Evolutionary conservation across 257 asterid species (phyloP), one percentile per base, ranked within the genome.

Genomic region (Nicotiana paniculata): DNA sequence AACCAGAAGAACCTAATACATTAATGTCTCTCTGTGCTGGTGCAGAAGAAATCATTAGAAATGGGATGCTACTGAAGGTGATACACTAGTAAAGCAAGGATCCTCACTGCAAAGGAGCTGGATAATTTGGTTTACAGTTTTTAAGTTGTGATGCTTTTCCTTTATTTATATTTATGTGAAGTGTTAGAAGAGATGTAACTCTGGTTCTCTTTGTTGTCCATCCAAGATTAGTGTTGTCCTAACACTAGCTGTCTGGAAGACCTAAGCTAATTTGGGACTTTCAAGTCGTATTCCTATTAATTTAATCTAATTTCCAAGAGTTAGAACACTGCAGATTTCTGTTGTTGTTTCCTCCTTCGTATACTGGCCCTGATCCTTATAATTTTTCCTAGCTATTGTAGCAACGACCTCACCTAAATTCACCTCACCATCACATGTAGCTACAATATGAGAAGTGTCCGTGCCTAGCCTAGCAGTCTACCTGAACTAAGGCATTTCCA

Each of bases 71-170:
- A 18, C 55, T 11, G 55, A 30, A 68, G 55, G 32, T 37, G 77
- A 68, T 37, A 4, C 32, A 37, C 18, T 37, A 55, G 54, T 37
- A 68, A 37, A 68, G 55, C 77, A 39, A n/a, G 57, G 57, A 10
- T 21, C 77, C 35, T 39, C 58, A 43, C 43, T 70, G 58, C 58
- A 39, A 70, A 70, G 58, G 58, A 70, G 46, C 55, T 18, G 77
- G 77, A 35, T 68, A 35, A 67, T 67, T 67, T 33, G 35, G 76
- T 67, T 67, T 17, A 67, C 76, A 67, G 76, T 67, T 67, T 67
- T 33, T 33, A 32, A 68, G 15, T 68, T 35, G 16, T 33, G 74
- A 16, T 66, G 46, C 0, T 3, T 32, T 16, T 7, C 4, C 10
- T 32, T 66, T 3, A 33, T 33, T 65, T 66, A 33, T 66, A 21